Evolutionary conservation across 495 filamentous ascomycete species (phyloP).

Genomic region (Pyrenula massariospora): DNA sequence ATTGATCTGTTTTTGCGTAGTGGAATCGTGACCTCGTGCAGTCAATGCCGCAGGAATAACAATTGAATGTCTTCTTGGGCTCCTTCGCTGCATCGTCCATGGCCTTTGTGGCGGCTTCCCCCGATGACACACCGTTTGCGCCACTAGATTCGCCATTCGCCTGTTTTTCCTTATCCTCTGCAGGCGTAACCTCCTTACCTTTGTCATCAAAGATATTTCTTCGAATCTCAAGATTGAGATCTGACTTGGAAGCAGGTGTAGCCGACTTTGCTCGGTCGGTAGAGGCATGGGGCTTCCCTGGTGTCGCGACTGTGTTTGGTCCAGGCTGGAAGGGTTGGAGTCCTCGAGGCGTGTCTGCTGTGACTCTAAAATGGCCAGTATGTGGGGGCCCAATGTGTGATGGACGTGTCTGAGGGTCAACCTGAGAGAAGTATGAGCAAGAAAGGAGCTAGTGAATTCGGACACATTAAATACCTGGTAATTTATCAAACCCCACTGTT

Average conservation of each 20-base stretch:
- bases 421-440: slow-evolving; percentile 39
- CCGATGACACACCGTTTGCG: slow-evolving; percentile 42
- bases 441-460: background rate
- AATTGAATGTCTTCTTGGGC: slow-evolving; percentile 63
- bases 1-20: slow-evolving; percentile 50
- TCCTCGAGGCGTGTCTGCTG: slow-evolving; percentile 88
- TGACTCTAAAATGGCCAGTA: slow-evolving; percentile 91
- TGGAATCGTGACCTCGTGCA: slow-evolving; percentile 90
- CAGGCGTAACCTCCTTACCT: slow-evolving; percentile 65
- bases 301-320: slow-evolving; percentile 57
- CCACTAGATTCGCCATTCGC: slow-evolving; percentile 61
- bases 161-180: slow-evolving; percentile 47
- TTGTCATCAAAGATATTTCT: slow-evolving; percentile 93
- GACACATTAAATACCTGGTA: slow-evolving; percentile 61
- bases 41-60: slow-evolving; percentile 83
- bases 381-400: slow-evolving; percentile 94
- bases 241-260: slow-evolving; percentile 56
- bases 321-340: slow-evolving; percentile 90
- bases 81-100: slow-evolving; percentile 48
- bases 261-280: slow-evolving; percentile 69
- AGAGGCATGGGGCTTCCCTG: slow-evolving; percentile 57
- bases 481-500: slow-evolving; percentile 98
- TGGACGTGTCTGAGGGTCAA: slow-evolving; percentile 87
- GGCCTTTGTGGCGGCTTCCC: slow-evolving; percentile 36
- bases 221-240: slow-evolving; percentile 78